Percentiles rank a stretch among this genome's conserved stretches.
phyloP scores from a whole-genome alignment of 306 rosid species.

The Cucumis melo region DNA sequence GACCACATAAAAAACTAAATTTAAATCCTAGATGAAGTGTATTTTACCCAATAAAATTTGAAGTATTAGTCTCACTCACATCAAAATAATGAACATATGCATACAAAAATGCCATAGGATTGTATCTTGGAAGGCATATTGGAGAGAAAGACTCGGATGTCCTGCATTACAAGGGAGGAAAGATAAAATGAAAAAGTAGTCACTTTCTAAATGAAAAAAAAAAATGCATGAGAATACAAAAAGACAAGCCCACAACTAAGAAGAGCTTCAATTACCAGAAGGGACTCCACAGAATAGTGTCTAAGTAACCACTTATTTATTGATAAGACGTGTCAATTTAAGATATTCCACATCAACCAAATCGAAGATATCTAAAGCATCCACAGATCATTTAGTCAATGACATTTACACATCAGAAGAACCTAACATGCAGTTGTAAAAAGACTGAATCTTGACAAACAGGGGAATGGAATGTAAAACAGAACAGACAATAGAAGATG shows the following conservation, averaged over 20 bases:
- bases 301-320: background rate
- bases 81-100: slow-evolving; percentile 80
- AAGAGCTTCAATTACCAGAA: too few relatives aligned
- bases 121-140: slow-evolving; percentile 93
- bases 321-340: background rate
- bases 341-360: background rate
- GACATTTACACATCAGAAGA: background rate
- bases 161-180: slow-evolving; percentile 42
- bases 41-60: background rate
- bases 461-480: background rate
- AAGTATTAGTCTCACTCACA: slow-evolving; percentile 36
- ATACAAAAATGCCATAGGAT: slow-evolving; percentile 82
- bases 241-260: too few relatives aligned
- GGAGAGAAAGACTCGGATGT: slow-evolving; percentile 92
- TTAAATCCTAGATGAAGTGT: background rate
- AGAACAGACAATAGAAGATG: background rate
- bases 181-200: background rate
- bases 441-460: background rate
- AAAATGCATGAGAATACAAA: too few relatives aligned
- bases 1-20: background rate
- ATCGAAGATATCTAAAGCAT: background rate
- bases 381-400: background rate
- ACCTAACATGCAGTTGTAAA: background rate
- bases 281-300: too few relatives aligned
- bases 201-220: too few relatives aligned